Evolutionary conservation across 805 yeast species (phyloP).

Genomic region (Metschnikowia aberdeeniae): DNA sequence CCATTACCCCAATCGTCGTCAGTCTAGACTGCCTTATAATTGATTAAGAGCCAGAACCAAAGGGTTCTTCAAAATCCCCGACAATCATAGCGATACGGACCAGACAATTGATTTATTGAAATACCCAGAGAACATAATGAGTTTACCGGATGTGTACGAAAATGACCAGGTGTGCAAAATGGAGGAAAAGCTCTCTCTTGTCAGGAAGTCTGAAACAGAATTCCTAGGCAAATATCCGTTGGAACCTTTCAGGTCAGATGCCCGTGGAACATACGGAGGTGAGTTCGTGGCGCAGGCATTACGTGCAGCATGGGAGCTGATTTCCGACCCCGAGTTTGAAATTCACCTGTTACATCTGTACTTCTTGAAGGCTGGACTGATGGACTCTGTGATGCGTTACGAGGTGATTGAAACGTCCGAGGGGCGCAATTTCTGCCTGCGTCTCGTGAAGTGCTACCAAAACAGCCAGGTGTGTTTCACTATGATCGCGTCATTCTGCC

Average conservation of each 20-base stretch:
- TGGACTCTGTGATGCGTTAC: conserved; percentile 22
- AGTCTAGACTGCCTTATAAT: no score
- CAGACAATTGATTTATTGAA: no score
- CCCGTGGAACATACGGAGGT: conserved; percentile 29
- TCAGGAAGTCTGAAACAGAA: conserved; percentile 12
- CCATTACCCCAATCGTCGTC: no score
- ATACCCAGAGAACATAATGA: conserved; percentile 5
- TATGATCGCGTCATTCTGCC: conserved; percentile 22
- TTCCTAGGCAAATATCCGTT: conserved; percentile 24
- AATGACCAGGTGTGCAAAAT: conserved; percentile 12
- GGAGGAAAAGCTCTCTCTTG: conserved; percentile 20
- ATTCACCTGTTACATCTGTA: conserved; percentile 28
- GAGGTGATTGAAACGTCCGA: conserved; percentile 21
- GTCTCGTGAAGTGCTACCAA: conserved; percentile 24
- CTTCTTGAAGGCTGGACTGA: conserved; percentile 26
- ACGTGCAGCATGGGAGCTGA: conserved; percentile 27
- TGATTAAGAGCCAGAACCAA: no score
- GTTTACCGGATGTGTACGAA: conserved; percentile 10
- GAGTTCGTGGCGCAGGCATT: conserved; percentile 26
- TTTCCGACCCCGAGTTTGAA: conserved; percentile 19
- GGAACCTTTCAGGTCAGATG: conserved; percentile 19
- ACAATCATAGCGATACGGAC: no score
- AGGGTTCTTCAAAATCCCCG: no score
- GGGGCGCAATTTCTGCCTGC: conserved; percentile 24
- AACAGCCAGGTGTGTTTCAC: conserved; percentile 20